These are phyloP conservation scores for Amyloporia xantha DNA, from an alignment of 768 basidiomycete genomes.

Conservation along the genomic window DNA sequence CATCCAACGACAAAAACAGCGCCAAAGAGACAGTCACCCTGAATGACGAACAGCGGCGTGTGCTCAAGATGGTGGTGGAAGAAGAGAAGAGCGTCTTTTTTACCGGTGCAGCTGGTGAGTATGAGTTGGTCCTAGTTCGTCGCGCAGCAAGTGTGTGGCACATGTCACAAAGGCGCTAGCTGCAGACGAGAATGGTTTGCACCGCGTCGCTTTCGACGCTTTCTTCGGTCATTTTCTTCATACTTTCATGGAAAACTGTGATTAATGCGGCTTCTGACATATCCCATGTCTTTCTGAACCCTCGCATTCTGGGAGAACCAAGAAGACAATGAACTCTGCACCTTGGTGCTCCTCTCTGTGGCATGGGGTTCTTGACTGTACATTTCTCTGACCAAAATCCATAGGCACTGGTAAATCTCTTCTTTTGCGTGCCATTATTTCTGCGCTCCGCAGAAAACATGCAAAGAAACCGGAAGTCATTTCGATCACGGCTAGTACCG, in stretches of 20 bases:
- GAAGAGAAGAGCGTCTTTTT: conserved; percentile 59
- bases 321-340: too few relatives aligned
- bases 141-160: not conserved
- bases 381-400: not conserved
- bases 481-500: conserved; percentile 54
- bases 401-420: conserved; percentile 62
- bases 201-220: not conserved
- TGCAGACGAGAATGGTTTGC: too few relatives aligned
- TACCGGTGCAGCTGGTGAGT: conserved; percentile 60
- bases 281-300: too few relatives aligned
- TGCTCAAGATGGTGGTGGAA: conserved; percentile 47
- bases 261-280: too few relatives aligned
- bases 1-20: conserved; percentile 9
- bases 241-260: too few relatives aligned
- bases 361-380: not conserved
- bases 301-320: too few relatives aligned
- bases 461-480: conserved; percentile 36
- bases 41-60: conserved; percentile 46
- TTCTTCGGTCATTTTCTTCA: too few relatives aligned
- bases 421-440: conserved; percentile 51
- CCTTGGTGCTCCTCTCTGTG: not conserved
- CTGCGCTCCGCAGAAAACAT: conserved; percentile 41
- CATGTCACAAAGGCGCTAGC: too few relatives aligned
- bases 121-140: not conserved
- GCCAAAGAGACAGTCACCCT: conserved; percentile 33